phyloP scores from a whole-genome alignment of 495 filamentous ascomycete species.

The Penicillium pancosmium region DNA sequence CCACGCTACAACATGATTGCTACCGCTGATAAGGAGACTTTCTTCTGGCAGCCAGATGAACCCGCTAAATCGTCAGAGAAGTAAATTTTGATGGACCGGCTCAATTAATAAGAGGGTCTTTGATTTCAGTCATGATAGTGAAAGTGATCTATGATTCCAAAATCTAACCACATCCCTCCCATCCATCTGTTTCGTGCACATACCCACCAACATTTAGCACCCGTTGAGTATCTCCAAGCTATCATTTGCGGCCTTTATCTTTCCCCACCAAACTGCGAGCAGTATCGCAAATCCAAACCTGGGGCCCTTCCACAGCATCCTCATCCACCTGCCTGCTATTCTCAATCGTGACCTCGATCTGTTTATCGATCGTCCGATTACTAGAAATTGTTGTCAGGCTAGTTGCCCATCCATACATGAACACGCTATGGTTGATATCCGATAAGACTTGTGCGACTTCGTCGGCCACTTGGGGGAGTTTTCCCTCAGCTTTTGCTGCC shows the following conservation, averaged over 20 bases:
- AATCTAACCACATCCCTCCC: neutral
- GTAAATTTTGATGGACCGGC: slow-evolving; percentile 13
- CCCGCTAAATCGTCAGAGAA: slow-evolving; percentile 35
- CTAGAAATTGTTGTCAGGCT: slow-evolving; percentile 65
- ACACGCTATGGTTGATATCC: slow-evolving; percentile 67
- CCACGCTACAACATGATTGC: slow-evolving; percentile 88
- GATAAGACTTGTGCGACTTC: slow-evolving; percentile 51
- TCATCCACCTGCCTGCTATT: slow-evolving; percentile 39
- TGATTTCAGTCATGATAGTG: neutral
- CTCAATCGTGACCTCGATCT: slow-evolving; percentile 59
- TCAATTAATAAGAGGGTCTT: neutral
- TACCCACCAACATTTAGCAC: neutral
- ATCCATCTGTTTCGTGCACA: neutral
- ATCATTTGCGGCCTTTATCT: slow-evolving; percentile 52
- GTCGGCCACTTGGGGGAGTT: slow-evolving; percentile 40
- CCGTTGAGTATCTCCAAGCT: slow-evolving; percentile 10
- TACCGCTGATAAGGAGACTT: slow-evolving; percentile 81
- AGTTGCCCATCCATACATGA: slow-evolving; percentile 67
- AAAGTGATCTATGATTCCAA: neutral
- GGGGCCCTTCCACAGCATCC: slow-evolving; percentile 50
- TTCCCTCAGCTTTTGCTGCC: slow-evolving; percentile 27
- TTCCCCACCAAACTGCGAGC: slow-evolving; percentile 68
- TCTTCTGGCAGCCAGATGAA: slow-evolving; percentile 82
- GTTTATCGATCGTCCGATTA: slow-evolving; percentile 65
- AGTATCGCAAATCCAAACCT: slow-evolving; percentile 63